Evolutionary conservation across 176 grass and related monocot genomes (phyloP).

Genomic region (Oryza glumipatula): DNA sequence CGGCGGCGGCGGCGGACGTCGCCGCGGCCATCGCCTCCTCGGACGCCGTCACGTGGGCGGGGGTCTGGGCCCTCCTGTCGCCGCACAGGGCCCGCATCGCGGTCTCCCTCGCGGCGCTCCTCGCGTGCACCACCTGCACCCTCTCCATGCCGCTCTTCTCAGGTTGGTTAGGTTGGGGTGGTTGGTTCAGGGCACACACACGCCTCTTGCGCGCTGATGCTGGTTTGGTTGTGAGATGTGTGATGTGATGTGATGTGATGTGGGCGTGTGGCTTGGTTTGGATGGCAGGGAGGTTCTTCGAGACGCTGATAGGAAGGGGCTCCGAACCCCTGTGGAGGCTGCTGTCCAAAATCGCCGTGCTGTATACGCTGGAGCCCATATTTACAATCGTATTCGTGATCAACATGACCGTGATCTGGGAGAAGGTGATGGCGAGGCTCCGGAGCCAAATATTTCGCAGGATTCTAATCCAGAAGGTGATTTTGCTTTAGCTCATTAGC

Average conservation of each 20-base stretch:
- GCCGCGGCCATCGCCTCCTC: slow-evolving; percentile 43
- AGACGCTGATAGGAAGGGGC: slow-evolving; percentile 77
- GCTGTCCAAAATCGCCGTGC: slow-evolving; percentile 72
- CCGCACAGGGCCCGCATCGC: slow-evolving; percentile 64
- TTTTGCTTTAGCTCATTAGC: background rate
- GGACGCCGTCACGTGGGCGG: slow-evolving; percentile 63
- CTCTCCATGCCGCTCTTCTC: slow-evolving; percentile 96
- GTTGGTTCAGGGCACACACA: too few species aligned
- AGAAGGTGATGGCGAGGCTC: slow-evolving; percentile 79
- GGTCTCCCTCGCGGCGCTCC: slow-evolving; percentile 61
- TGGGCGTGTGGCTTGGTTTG: background rate
- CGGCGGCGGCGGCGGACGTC: slow-evolving; percentile 41
- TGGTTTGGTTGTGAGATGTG: slow-evolving; percentile 26
- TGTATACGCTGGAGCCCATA: slow-evolving; percentile 83
- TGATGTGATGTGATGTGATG: background rate
- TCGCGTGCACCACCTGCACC: slow-evolving; percentile 82
- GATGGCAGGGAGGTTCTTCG: slow-evolving; percentile 83
- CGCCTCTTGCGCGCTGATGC: background rate
- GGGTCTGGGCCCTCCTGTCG: slow-evolving; percentile 68
- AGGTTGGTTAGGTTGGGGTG: slow-evolving; percentile 28
- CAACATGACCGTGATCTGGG: slow-evolving; percentile 93
- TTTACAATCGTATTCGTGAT: slow-evolving; percentile 82
- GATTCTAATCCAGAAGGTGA: slow-evolving; percentile 96
- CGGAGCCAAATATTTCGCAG: slow-evolving; percentile 92
- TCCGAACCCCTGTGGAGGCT: slow-evolving; percentile 68